Evolutionary conservation across 2,329 filamentous ascomycete genomes (phyloP), one percentile per base, ranked within the genome.

Genomic region (Aureobasidium sp.): DNA sequence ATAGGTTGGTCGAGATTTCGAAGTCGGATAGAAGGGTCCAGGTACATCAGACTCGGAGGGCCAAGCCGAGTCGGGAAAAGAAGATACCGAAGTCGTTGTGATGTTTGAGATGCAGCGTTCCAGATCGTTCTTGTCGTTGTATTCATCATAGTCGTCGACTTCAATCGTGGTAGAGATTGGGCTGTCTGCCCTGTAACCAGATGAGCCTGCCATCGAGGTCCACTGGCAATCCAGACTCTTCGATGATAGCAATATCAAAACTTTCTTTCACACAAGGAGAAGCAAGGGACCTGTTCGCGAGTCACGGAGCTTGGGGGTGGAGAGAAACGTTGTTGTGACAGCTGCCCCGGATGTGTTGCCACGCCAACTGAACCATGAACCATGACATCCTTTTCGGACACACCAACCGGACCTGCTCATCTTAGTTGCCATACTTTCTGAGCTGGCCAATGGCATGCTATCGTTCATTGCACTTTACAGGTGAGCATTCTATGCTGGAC

Each of bases 11-110:
- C 64, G 60, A n/a, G 69, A 79, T 64, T 82, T 83, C n/a, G 74
- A 72, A 24, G 11, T 57, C 0, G 82, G 82, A 11, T 82, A 78
- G 7, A 82, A 79, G 2, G 84, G 52, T n/a, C 8, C 39, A 12
- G 24, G 37, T 11, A 24, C 54, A 17, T 60, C 57, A 15, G 44
- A 49, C 24, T 72, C 70, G 22, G 67, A 68, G 31, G 70, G 65
- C 61, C 66, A 68, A 44, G 52, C 64, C 14, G 69, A 71, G n/a
- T 71, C 69, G 5, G 70, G 68, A 11, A 73, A 59, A 0, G 70
- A 71, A 5, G 71, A 73, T 22, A 73, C 65, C 12, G 70, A 70
- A 14, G 70, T 67, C 8, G 64, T 63, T 6, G 70, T 69, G 45
- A 69, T 56, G n/a, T 64, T 64, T 2, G 70, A 71, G 37, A 67